Evolutionary conservation across 2,329 filamentous ascomycete species (phyloP).

Genomic region (Colletotrichum lupini): DNA sequence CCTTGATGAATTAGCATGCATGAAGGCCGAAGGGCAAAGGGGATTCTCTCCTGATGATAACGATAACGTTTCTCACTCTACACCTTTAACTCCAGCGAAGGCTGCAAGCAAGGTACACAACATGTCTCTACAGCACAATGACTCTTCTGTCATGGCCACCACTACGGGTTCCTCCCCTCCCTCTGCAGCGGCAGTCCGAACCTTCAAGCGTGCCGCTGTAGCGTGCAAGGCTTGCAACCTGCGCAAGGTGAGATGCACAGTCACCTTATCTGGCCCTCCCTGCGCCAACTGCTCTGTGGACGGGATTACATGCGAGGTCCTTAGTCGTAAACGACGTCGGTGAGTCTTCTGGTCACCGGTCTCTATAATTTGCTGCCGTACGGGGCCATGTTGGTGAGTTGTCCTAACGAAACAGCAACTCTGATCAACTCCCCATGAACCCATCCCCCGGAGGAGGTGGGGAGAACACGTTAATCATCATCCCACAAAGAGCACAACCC

Average conservation of each 20-base stretch:
- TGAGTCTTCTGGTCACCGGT: not conserved
- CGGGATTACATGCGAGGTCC: conserved; percentile 36
- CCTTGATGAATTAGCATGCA: not conserved
- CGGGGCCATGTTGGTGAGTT: no score
- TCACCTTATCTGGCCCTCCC: conserved; percentile 38
- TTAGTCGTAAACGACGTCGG: conserved; percentile 23
- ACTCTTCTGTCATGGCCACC: not conserved
- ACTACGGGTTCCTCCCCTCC: not conserved
- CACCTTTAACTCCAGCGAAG: not conserved
- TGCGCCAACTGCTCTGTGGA: conserved; percentile 40
- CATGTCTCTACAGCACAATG: conserved; percentile 19
- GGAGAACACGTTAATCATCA: conserved; percentile 14
- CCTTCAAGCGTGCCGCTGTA: conserved; percentile 30
- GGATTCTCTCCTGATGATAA: not conserved
- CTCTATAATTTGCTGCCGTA: no score
- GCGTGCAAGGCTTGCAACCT: conserved; percentile 38
- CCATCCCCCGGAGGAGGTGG: not conserved
- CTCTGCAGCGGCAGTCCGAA: not conserved
- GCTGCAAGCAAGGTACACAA: not conserved
- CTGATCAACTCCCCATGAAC: conserved; percentile 17
- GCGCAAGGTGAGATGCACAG: conserved; percentile 40
- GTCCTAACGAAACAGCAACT: conserved; percentile 16
- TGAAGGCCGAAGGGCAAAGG: not conserved
- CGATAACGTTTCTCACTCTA: conserved; percentile 1
- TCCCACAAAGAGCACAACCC: conserved; percentile 12